Evolutionary conservation across 2,329 filamentous ascomycete species (phyloP).

Genomic region (Neonectria neomacrospora): DNA sequence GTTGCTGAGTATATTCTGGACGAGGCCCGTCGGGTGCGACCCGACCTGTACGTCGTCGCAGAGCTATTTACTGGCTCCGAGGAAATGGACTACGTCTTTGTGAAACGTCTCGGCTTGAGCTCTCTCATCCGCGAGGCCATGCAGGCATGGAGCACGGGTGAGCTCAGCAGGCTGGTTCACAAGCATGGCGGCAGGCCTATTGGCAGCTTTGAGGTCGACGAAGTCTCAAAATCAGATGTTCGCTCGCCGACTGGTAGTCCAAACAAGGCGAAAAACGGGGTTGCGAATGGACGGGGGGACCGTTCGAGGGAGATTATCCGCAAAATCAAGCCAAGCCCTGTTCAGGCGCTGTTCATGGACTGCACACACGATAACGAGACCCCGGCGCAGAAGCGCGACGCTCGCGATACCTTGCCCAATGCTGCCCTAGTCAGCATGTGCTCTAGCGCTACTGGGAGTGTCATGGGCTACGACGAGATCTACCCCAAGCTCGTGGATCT

Average conservation of each 20-base stretch:
- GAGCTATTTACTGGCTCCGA: slow-evolving; percentile 97
- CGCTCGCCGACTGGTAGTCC: slow-evolving; percentile 48
- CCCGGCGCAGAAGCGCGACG: slow-evolving; percentile 93
- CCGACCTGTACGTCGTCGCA: slow-evolving; percentile 90
- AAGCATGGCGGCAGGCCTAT: slow-evolving; percentile 93
- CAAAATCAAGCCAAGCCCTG: slow-evolving; percentile 85
- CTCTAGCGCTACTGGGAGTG: slow-evolving; percentile 90
- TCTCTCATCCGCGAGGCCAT: slow-evolving; percentile 96
- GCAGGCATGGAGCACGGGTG: slow-evolving; percentile 96
- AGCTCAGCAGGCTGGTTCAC: slow-evolving; percentile 92
- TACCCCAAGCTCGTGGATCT: slow-evolving; percentile 95
- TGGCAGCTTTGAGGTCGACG: slow-evolving; percentile 96
- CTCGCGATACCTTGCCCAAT: slow-evolving; percentile 92
- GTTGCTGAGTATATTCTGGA: slow-evolving; percentile 96
- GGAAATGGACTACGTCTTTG: slow-evolving; percentile 95
- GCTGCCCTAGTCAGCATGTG: slow-evolving; percentile 97
- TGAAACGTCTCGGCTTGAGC: slow-evolving; percentile 90
- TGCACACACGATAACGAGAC: slow-evolving; percentile 99
- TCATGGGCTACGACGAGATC: slow-evolving; percentile 98
- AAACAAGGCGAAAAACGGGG: slow-evolving; percentile 39
- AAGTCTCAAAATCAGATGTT: slow-evolving; percentile 73
- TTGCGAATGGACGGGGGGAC: slow-evolving; percentile 45
- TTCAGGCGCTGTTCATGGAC: slow-evolving; percentile 98
- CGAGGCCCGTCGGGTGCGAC: slow-evolving; percentile 87
- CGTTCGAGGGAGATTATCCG: slow-evolving; percentile 74